Evolutionary conservation across 2,329 filamentous ascomycete genomes (phyloP).

Genomic region (Helotiales sp.): DNA sequence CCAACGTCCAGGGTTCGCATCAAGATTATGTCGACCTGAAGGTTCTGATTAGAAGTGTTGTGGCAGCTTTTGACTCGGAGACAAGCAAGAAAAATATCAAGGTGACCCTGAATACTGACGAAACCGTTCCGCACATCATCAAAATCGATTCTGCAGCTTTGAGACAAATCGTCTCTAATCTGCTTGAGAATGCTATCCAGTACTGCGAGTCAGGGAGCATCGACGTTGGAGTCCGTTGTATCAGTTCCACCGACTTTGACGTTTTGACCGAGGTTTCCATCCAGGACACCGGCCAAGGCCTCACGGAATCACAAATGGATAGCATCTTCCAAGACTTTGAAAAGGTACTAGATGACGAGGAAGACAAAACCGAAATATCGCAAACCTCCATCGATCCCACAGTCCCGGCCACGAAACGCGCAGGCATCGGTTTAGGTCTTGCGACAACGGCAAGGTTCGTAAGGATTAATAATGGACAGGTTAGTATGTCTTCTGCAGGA

Average conservation of each 20-base stretch:
- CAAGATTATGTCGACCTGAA: constrained; percentile 17
- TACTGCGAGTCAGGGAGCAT: constrained; percentile 12
- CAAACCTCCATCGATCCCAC: not conserved
- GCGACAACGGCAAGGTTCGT: constrained; percentile 22
- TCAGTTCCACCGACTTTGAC: constrained; percentile 11
- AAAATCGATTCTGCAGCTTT: constrained; percentile 16
- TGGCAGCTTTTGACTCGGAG: constrained; percentile 11
- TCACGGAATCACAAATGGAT: constrained; percentile 20
- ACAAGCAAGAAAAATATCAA: constrained; percentile 1
- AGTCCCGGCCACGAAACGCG: no score
- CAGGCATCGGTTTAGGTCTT: constrained; percentile 21
- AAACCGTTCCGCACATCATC: constrained; percentile 13
- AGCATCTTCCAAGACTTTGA: constrained; percentile 23
- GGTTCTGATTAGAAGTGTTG: constrained; percentile 8
- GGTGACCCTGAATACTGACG: constrained; percentile 9
- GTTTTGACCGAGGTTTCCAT: constrained; percentile 18
- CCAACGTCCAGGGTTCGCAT: constrained; percentile 35
- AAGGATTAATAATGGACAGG: constrained; percentile 20
- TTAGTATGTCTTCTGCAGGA: constrained; percentile 18
- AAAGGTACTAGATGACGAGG: constrained; percentile 21
- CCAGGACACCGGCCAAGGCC: constrained; percentile 17
- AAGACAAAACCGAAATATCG: not conserved
- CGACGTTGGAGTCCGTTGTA: constrained; percentile 8
- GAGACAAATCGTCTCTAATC: constrained; percentile 22
- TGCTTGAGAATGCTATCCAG: constrained; percentile 22